Evolutionary conservation across 768 basidiomycete genomes (phyloP), one percentile per base, ranked within the genome.

Genomic region (Fomitopsis serialis): DNA sequence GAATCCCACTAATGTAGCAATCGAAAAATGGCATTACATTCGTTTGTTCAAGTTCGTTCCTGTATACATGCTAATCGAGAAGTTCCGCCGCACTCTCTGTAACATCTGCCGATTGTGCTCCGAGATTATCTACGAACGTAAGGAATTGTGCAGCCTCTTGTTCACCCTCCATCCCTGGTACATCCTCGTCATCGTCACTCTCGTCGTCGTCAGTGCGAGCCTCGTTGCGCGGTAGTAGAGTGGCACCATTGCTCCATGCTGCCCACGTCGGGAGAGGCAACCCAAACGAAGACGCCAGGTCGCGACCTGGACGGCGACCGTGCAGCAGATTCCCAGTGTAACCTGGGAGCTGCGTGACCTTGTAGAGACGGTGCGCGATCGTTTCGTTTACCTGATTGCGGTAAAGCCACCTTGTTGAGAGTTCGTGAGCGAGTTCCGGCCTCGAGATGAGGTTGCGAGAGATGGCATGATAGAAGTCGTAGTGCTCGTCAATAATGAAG

Each of bases 401-500:
- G 46, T 44, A 25, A 2, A 22, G 36, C 54, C 49, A 54, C 12
- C 52, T 51, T 9, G 2, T 3, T 9, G 15, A 23, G 7, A 59
- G 50, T 34, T 56, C 55, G 9, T 32, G 52, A 1, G 58, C 58
- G 11, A 59, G 55, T 3, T 37, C n/a, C 2, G 49, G 55, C 23
- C 47, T 17, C n/a, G 34, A n/a, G 8, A 43, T 17, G 1, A 24
- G 9, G 17, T 9, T 9, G 2, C 19, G 15, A 1, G 21, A 12
- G 9, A 54, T 49, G 1, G 58, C 58, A 6, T 19, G 44, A 6
- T 47, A 34, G 37, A 27, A 53, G 45, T 57, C 46, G 22, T 40
- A 19, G 32, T 66, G 63, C 34, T 72, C 66, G 45, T 71, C 63
- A 9, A 58, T 9, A 35, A 71, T 66, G 15, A 21, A 61, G 0